Percentiles rank a stretch among this genome's conserved stretches.
These are phyloP conservation scores for Solanum corneliomulleri DNA, from an alignment of 257 asterid genomes.

Conservation along the genomic window DNA sequence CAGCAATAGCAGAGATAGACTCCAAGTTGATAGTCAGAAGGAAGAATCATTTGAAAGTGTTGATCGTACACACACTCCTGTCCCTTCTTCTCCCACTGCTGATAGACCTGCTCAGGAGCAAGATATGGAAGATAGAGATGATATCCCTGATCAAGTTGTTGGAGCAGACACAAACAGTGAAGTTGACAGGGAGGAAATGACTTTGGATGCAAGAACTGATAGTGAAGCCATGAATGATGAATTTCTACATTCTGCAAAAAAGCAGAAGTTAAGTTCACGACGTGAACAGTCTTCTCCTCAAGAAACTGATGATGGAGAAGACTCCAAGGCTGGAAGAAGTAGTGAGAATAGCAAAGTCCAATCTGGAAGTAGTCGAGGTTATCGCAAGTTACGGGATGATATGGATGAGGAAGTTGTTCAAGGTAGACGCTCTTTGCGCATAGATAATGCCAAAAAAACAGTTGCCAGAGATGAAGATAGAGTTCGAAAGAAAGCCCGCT, in stretches of 20 bases:
- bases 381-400: conserved; percentile 33
- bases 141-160: conserved; percentile 25
- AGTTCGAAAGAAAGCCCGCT: conserved; percentile 34
- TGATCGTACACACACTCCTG: conserved; percentile 34
- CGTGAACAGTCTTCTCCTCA: conserved; percentile 32
- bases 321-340: conserved; percentile 56
- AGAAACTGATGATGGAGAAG: conserved; percentile 52
- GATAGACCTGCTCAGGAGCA: conserved; percentile 35
- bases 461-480: conserved; percentile 32
- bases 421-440: conserved; percentile 28
- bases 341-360: conserved; percentile 64
- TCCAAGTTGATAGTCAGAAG: conserved; percentile 15
- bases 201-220: conserved; percentile 22
- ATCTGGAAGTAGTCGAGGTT: conserved; percentile 68
- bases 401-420: conserved; percentile 66
- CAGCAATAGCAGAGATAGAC: conserved; percentile 25
- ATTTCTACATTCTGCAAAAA: conserved; percentile 19
- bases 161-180: conserved; percentile 30
- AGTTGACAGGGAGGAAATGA: conserved; percentile 28
- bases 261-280: conserved; percentile 28
- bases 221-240: conserved; percentile 27
- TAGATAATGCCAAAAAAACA: conserved; percentile 28
- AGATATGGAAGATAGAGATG: conserved; percentile 27
- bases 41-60: conserved; percentile 38
- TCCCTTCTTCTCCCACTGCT: conserved; percentile 27